Conservation (phyloP, 768 basidiomycete species). For the Mrakia hoshinonis region DNA sequence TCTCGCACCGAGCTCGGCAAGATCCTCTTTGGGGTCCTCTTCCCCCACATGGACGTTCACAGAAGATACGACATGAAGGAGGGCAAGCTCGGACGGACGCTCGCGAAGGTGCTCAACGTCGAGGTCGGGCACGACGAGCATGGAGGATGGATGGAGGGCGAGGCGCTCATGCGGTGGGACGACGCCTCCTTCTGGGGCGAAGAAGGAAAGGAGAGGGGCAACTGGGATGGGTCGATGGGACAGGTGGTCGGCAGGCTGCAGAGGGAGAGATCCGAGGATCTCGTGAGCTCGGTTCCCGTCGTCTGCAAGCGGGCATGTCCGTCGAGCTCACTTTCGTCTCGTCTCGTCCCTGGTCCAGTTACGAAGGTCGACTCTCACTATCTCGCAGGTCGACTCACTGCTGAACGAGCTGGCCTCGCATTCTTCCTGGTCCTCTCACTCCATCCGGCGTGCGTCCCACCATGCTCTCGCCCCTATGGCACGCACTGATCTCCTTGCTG, state of each 20-base stretch:
- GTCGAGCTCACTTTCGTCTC: background rate
- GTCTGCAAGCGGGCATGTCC: background rate
- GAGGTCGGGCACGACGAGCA: background rate
- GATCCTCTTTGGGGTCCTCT: slow-evolving; percentile 64
- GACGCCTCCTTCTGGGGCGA: slow-evolving; percentile 33
- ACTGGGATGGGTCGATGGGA: slow-evolving; percentile 60
- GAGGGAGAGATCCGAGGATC: slow-evolving; percentile 39
- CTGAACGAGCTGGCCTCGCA: slow-evolving; percentile 65
- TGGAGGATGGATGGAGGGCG: slow-evolving; percentile 55
- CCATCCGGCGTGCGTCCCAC: slow-evolving; percentile 32
- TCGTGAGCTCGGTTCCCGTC: slow-evolving; percentile 38
- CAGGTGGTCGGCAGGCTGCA: slow-evolving; percentile 51
- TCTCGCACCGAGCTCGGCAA: slow-evolving; percentile 40
- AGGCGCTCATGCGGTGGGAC: slow-evolving; percentile 38
- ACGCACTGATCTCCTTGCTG: slow-evolving; percentile 34
- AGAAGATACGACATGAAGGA: slow-evolving; percentile 50
- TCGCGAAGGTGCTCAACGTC: slow-evolving; percentile 13
- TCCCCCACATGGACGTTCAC: slow-evolving; percentile 66
- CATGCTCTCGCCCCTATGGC: slow-evolving; percentile 38
- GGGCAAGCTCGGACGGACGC: slow-evolving; percentile 1
- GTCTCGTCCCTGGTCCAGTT: background rate
- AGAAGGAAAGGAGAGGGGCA: slow-evolving; percentile 44
- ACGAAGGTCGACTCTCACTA: slow-evolving; percentile 40
- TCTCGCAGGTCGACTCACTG: slow-evolving; percentile 53
- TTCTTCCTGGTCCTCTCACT: slow-evolving; percentile 50